phyloP scores from a whole-genome alignment of 495 filamentous ascomycete genomes.

The Staphylotrichum tortipilum region DNA sequence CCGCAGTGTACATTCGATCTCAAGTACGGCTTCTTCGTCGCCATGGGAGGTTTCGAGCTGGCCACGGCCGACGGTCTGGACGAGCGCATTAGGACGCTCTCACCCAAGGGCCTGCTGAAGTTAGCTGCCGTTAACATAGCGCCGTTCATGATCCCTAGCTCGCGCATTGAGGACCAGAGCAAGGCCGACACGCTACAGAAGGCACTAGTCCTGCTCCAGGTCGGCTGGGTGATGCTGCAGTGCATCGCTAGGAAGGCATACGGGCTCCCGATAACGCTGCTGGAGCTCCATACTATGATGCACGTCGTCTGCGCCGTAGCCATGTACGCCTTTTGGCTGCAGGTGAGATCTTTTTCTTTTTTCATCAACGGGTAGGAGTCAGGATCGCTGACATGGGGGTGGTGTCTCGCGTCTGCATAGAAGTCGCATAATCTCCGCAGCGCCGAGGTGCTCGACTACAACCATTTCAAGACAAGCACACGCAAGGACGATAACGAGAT shows the following conservation, averaged over 20 bases:
- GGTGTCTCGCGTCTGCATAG: neutral
- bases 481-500: neutral
- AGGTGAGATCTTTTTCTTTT: neutral
- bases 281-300: slow-evolving; percentile 31
- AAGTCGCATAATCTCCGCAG: neutral
- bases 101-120: neutral
- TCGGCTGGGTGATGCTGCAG: slow-evolving; percentile 25
- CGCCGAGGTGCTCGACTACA: neutral
- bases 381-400: neutral
- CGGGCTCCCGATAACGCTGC: slow-evolving; percentile 21
- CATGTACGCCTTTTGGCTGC: slow-evolving; percentile 22
- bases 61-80: neutral
- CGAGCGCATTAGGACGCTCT: neutral
- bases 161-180: slow-evolving; percentile 13
- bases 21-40: slow-evolving; percentile 11
- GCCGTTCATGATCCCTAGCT: neutral
- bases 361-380: too few relatives aligned
- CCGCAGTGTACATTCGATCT: neutral
- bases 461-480: too few relatives aligned
- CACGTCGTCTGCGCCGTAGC: slow-evolving; percentile 30
- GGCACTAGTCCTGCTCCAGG: slow-evolving; percentile 23
- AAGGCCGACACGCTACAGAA: slow-evolving; percentile 30
- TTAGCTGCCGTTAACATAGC: neutral
- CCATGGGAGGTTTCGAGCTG: slow-evolving; percentile 7
- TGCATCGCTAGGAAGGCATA: slow-evolving; percentile 11